These are phyloP conservation scores for Cercospora nicotianae DNA, from an alignment of 2,329 filamentous ascomycete genomes.

Conservation along the genomic window DNA sequence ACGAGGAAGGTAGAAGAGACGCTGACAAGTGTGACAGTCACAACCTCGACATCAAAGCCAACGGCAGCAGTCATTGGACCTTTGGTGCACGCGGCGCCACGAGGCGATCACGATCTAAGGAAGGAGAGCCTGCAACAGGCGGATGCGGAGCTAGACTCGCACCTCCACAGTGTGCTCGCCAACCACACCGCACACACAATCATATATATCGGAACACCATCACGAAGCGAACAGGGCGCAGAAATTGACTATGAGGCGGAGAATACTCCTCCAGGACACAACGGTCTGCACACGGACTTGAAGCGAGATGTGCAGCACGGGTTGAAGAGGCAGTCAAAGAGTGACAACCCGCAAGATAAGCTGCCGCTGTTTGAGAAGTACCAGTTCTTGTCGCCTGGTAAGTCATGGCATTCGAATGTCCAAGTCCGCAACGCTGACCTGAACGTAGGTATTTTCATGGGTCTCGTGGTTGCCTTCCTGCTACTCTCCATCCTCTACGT, in stretches of 20 bases:
- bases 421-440: background rate
- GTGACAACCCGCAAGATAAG: conserved; percentile 36
- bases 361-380: conserved; percentile 82
- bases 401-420: conserved; percentile 34
- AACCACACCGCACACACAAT: conserved; percentile 24
- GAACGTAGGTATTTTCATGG: conserved; percentile 79
- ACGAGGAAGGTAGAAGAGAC: background rate
- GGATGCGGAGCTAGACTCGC: conserved; percentile 25
- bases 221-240: conserved; percentile 4
- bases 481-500: conserved; percentile 76
- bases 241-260: conserved; percentile 62
- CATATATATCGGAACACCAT: conserved; percentile 18
- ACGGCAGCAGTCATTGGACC: conserved; percentile 20
- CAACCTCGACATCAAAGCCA: conserved; percentile 12
- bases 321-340: conserved; percentile 38
- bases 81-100: conserved; percentile 15
- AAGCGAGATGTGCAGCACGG: conserved; percentile 61
- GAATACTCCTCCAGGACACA: conserved; percentile 59
- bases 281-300: conserved; percentile 64
- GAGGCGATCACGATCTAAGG: conserved; percentile 7
- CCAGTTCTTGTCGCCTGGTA: conserved; percentile 88
- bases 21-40: conserved; percentile 7
- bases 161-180: conserved; percentile 18
- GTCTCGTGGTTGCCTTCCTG: conserved; percentile 67
- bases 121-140: conserved; percentile 14